phyloP scores from a whole-genome alignment of 2,329 filamentous ascomycete species.

The Curvularia sp. region DNA sequence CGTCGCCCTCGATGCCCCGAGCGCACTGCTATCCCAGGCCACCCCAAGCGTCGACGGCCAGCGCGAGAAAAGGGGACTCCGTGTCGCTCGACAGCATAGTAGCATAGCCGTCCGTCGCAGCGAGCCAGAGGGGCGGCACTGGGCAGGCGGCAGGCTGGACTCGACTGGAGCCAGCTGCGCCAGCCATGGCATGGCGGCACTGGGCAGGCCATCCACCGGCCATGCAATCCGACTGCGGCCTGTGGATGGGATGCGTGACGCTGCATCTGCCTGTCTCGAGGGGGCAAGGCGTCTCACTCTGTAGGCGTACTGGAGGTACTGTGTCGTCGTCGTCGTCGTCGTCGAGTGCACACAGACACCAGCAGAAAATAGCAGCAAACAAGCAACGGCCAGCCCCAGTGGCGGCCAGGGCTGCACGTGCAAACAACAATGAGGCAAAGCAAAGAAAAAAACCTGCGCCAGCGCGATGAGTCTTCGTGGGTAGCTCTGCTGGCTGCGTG shows the following conservation, averaged over 20 bases:
- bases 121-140: not conserved
- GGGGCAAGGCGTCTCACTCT: constrained; percentile 26
- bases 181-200: constrained; percentile 26
- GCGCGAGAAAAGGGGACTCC: constrained; percentile 25
- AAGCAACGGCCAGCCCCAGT: constrained; percentile 1
- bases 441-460: constrained; percentile 3
- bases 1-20: not conserved
- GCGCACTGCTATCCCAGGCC: no score
- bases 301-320: no score
- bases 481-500: constrained; percentile 12
- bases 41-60: no score
- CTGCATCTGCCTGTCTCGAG: not conserved
- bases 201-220: constrained; percentile 16
- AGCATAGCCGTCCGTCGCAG: no score
- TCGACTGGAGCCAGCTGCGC: constrained; percentile 25
- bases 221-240: not conserved
- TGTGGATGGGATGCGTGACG: constrained; percentile 13
- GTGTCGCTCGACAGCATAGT: no score
- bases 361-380: not conserved
- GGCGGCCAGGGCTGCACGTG: not conserved
- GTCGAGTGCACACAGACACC: not conserved
- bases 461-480: constrained; percentile 30
- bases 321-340: no score
- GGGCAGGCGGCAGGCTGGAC: constrained; percentile 11
- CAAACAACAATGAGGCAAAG: constrained; percentile 6